Percentiles rank a stretch among this genome's conserved stretches.
phyloP scores from a whole-genome alignment of 495 filamentous ascomycete genomes.

The Tuber umbilicatum region DNA sequence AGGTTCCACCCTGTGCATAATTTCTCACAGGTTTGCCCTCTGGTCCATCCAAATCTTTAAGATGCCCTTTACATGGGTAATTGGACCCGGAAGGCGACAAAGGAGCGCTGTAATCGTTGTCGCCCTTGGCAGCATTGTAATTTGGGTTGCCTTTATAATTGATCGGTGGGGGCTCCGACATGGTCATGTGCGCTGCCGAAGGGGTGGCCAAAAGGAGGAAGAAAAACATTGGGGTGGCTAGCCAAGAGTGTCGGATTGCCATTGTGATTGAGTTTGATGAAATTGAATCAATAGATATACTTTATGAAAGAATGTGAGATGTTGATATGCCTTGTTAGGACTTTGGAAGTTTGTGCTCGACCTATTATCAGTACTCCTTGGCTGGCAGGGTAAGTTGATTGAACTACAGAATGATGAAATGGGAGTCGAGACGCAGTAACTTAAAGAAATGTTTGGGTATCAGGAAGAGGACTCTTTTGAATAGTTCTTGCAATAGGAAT shows the following conservation, averaged over 20 bases:
- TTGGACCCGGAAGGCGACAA: constrained; percentile 47
- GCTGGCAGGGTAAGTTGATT: constrained; percentile 8
- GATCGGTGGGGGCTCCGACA: constrained; percentile 41
- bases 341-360: constrained; percentile 7
- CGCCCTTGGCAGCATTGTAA: constrained; percentile 37
- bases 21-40: constrained; percentile 45
- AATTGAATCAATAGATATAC: constrained; percentile 11
- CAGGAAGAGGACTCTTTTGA: constrained; percentile 20
- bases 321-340: constrained; percentile 23
- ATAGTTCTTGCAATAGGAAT: constrained; percentile 17
- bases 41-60: constrained; percentile 46
- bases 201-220: constrained; percentile 14
- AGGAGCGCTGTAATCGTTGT: constrained; percentile 53
- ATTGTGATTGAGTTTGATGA: constrained; percentile 16
- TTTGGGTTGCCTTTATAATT: constrained; percentile 39
- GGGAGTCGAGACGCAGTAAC: constrained; percentile 19
- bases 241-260: constrained; percentile 14
- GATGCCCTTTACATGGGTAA: constrained; percentile 53
- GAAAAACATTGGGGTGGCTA: constrained; percentile 29
- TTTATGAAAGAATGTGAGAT: not conserved
- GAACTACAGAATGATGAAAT: constrained; percentile 21
- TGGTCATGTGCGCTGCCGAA: constrained; percentile 39
- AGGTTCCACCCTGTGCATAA: constrained; percentile 46
- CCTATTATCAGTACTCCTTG: constrained; percentile 7
- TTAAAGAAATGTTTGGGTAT: constrained; percentile 32